Evolutionary conservation across 78 protist species (phyloP).

Genomic region (Salpingoeca rosetta): DNA sequence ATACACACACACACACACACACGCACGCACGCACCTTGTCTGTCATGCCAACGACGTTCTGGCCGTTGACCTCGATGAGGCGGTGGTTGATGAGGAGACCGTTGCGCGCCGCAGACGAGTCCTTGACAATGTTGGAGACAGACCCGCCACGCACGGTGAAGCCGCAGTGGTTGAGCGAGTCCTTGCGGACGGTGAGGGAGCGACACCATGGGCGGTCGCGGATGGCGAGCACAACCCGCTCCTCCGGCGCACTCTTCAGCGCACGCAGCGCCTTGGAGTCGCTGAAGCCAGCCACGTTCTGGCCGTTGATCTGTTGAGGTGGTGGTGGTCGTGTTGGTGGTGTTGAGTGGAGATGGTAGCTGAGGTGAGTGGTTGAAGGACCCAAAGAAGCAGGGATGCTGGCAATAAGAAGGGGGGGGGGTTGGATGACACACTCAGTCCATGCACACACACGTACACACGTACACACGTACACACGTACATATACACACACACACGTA

Average conservation of each 20-base stretch:
- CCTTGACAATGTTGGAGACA: neutral
- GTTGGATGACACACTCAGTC: neutral
- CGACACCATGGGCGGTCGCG: slow-evolving; percentile 20
- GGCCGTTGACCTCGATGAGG: slow-evolving; percentile 15
- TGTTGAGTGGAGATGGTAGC: neutral
- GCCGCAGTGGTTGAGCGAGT: slow-evolving; percentile 1
- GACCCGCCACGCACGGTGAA: neutral
- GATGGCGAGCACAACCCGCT: neutral
- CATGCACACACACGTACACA: too few species aligned
- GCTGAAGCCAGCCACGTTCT: slow-evolving; percentile 11
- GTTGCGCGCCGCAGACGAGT: slow-evolving; percentile 21
- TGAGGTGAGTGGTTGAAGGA: neutral
- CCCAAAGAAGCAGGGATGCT: neutral
- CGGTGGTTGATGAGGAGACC: slow-evolving; percentile 2
- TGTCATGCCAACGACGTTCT: slow-evolving; percentile 1
- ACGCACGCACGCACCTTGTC: too few species aligned
- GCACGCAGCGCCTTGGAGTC: neutral
- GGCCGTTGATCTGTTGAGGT: slow-evolving; percentile 8
- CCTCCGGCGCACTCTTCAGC: neutral
- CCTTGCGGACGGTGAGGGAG: slow-evolving; percentile 10
- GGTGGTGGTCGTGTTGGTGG: too few species aligned
- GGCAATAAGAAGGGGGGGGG: neutral
- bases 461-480: too few species aligned
- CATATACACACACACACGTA: too few species aligned
- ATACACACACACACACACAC: too few species aligned